phyloP scores from a whole-genome alignment of 2,329 filamentous ascomycete species.

The Scytalidium lignicola region DNA sequence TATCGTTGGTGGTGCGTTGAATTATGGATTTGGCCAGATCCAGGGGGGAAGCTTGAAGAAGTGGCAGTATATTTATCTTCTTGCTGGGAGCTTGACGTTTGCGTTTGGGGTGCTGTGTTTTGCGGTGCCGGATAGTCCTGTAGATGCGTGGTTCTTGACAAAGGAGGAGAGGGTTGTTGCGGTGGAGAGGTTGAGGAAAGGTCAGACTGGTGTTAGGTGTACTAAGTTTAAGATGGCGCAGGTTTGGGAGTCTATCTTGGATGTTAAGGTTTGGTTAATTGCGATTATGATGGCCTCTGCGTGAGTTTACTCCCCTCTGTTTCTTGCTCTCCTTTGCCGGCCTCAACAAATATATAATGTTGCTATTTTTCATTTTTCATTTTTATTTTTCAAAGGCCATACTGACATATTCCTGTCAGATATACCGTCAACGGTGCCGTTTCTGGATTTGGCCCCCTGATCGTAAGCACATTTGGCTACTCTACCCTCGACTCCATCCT shows the following conservation, averaged over 20 bases:
- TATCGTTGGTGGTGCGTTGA: constrained; percentile 57
- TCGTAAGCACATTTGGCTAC: constrained; percentile 68
- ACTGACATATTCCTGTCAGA: constrained; percentile 18
- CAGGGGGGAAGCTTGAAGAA: constrained; percentile 44
- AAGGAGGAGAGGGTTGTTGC: constrained; percentile 57
- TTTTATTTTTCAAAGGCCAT: no score
- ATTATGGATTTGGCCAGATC: constrained; percentile 65
- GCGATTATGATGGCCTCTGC: constrained; percentile 65
- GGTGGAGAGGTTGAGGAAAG: constrained; percentile 56
- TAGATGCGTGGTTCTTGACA: constrained; percentile 64
- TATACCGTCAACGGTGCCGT: constrained; percentile 70
- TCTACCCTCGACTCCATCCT: constrained; percentile 60
- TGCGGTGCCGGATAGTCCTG: constrained; percentile 59
- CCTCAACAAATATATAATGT: no score
- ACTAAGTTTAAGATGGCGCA: constrained; percentile 55
- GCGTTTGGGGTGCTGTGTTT: constrained; percentile 62
- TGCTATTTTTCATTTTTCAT: no score
- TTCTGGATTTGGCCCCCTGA: constrained; percentile 64
- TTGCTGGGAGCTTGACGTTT: constrained; percentile 59
- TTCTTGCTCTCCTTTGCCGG: no score
- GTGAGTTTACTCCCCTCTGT: constrained; percentile 23
- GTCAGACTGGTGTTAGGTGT: constrained; percentile 60
- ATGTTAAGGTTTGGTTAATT: constrained; percentile 60
- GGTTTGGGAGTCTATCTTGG: constrained; percentile 51
- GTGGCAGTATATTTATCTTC: constrained; percentile 69